phyloP scores from a whole-genome alignment of 768 basidiomycete genomes.

The Obba rivulosa region DNA sequence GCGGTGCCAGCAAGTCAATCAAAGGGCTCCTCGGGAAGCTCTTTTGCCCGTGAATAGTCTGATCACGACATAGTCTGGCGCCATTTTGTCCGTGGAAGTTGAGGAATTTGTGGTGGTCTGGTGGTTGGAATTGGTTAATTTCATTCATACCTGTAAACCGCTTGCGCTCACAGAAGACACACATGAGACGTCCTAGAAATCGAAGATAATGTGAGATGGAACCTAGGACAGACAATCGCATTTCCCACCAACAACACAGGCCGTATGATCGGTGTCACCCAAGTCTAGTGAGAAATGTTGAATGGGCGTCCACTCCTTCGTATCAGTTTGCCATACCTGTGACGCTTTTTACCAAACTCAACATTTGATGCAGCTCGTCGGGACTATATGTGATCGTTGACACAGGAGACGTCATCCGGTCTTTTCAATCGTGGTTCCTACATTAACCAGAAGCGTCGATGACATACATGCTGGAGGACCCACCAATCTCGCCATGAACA shows the following conservation, averaged over 20 bases:
- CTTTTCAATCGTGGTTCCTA: not conserved
- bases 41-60: slow-evolving; percentile 29
- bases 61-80: slow-evolving; percentile 40
- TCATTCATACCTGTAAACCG: not conserved
- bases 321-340: slow-evolving; percentile 2
- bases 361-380: slow-evolving; percentile 12
- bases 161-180: slow-evolving; percentile 31
- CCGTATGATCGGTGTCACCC: not conserved
- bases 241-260: slow-evolving; percentile 6
- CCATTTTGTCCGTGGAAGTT: slow-evolving; percentile 42
- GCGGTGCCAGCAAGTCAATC: slow-evolving; percentile 16
- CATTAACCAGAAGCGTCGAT: not conserved
- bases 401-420: slow-evolving; percentile 11
- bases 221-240: no score
- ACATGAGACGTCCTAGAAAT: slow-evolving; percentile 37
- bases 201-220: not conserved
- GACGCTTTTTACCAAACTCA: slow-evolving; percentile 6
- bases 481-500: slow-evolving; percentile 36
- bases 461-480: slow-evolving; percentile 6
- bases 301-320: not conserved
- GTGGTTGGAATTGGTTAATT: not conserved
- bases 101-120: slow-evolving; percentile 31
- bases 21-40: slow-evolving; percentile 9
- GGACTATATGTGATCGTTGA: slow-evolving; percentile 10
- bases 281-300: not conserved